phyloP scores from a whole-genome alignment of 2,329 filamentous ascomycete species.

The Neocatenulostroma microsporum region DNA sequence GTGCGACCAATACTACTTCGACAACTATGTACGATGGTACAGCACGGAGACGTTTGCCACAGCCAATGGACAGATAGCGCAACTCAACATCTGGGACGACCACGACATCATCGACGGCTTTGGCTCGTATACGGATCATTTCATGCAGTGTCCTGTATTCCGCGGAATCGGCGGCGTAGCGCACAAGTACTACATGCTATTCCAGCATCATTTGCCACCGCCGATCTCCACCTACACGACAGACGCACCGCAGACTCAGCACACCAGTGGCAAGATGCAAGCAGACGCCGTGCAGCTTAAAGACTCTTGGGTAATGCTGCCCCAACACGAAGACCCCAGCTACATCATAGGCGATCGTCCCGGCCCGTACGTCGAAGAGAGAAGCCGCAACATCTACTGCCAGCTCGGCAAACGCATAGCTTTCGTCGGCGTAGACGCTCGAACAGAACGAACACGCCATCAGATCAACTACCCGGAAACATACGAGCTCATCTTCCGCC shows the following conservation, averaged over 20 bases:
- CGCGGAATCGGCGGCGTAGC: constrained; percentile 55
- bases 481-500: constrained; percentile 52
- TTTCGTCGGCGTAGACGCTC: constrained; percentile 53
- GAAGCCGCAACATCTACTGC: constrained; percentile 54
- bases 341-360: constrained; percentile 73
- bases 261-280: constrained; percentile 42
- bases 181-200: constrained; percentile 53
- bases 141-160: constrained; percentile 59
- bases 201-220: constrained; percentile 72
- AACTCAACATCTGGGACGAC: constrained; percentile 60
- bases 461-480: constrained; percentile 79
- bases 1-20: constrained; percentile 56
- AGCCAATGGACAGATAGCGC: constrained; percentile 55
- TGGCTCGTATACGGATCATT: constrained; percentile 58
- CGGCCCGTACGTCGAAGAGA: constrained; percentile 57
- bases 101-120: constrained; percentile 60
- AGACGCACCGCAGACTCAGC: constrained; percentile 51
- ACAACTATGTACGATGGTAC: constrained; percentile 61
- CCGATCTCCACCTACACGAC: constrained; percentile 80
- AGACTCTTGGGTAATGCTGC: constrained; percentile 62
- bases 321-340: constrained; percentile 54
- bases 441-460: constrained; percentile 73
- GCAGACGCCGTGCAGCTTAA: constrained; percentile 65
- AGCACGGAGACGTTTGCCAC: constrained; percentile 55
- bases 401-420: constrained; percentile 59